phyloP scores from a whole-genome alignment of 768 basidiomycete genomes.

The Ramaria sp. region DNA sequence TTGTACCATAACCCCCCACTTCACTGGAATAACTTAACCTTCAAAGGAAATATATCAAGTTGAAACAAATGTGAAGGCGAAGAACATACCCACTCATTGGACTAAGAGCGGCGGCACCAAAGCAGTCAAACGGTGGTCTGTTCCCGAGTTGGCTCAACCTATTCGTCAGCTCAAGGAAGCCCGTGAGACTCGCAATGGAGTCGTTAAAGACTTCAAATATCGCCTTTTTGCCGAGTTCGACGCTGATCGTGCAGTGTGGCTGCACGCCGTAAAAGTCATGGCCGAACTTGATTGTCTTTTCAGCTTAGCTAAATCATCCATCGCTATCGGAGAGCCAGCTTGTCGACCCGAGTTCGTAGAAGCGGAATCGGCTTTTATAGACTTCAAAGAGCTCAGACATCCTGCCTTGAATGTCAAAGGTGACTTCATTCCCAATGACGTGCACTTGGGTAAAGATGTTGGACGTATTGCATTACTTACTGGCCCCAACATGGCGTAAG shows the following conservation, averaged over 20 bases:
- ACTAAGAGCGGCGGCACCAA: slow-evolving; percentile 71
- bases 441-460: slow-evolving; percentile 68
- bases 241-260: slow-evolving; percentile 66
- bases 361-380: slow-evolving; percentile 64
- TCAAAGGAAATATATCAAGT: slow-evolving; percentile 82
- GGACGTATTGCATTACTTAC: slow-evolving; percentile 80
- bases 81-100: slow-evolving; percentile 77
- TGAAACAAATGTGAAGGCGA: slow-evolving; percentile 49
- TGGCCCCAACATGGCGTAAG: slow-evolving; percentile 84
- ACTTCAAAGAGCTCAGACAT: slow-evolving; percentile 86
- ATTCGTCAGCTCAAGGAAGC: slow-evolving; percentile 88
- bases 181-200: slow-evolving; percentile 71
- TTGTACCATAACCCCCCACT: not conserved
- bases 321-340: slow-evolving; percentile 86
- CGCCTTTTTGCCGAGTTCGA: slow-evolving; percentile 77
- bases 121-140: slow-evolving; percentile 64
- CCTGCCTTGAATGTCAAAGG: slow-evolving; percentile 62
- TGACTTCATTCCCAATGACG: slow-evolving; percentile 88
- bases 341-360: slow-evolving; percentile 87
- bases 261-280: slow-evolving; percentile 73
- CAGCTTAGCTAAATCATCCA: slow-evolving; percentile 80
- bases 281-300: slow-evolving; percentile 96
- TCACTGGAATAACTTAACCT: not conserved
- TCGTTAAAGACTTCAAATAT: slow-evolving; percentile 75
- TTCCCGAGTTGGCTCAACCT: slow-evolving; percentile 57